Evolutionary conservation across 306 rosid species (phyloP).

Genomic region (Dalbergia oliveri): DNA sequence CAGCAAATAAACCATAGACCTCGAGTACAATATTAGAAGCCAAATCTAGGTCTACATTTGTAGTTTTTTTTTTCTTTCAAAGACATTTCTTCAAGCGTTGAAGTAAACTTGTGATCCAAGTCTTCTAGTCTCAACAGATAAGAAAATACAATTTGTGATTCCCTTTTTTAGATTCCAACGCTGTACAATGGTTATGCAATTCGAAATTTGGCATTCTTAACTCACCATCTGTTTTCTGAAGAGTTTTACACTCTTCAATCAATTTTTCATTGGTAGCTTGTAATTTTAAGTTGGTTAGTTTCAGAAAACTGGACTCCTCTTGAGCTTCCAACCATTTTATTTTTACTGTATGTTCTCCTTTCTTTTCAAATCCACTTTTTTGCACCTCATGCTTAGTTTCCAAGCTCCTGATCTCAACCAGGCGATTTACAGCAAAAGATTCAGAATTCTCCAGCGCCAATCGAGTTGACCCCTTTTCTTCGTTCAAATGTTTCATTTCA

Average conservation of each 20-base stretch:
- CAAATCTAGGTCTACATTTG: conserved; percentile 46
- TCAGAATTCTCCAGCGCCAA: no score
- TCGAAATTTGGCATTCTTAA: conserved; percentile 55
- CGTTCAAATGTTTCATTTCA: conserved; percentile 50
- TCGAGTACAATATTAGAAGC: conserved; percentile 15
- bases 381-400: no score
- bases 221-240: conserved; percentile 53
- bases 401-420: no score
- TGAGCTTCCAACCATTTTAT: conserved; percentile 49
- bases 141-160: conserved; percentile 45
- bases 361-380: no score
- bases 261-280: conserved; percentile 51
- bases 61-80: conserved; percentile 47
- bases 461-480: conserved; percentile 33
- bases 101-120: conserved; percentile 55
- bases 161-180: conserved; percentile 53
- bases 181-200: conserved; percentile 48
- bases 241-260: conserved; percentile 49
- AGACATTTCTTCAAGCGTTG: conserved; percentile 49
- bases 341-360: conserved; percentile 42
- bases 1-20: no score
- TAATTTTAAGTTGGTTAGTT: conserved; percentile 46
- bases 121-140: conserved; percentile 45
- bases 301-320: conserved; percentile 53
- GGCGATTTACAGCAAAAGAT: no score